Conservation (phyloP, 1,284 basidiomycete genomes). For the Ganoderma lingzhi region DNA sequence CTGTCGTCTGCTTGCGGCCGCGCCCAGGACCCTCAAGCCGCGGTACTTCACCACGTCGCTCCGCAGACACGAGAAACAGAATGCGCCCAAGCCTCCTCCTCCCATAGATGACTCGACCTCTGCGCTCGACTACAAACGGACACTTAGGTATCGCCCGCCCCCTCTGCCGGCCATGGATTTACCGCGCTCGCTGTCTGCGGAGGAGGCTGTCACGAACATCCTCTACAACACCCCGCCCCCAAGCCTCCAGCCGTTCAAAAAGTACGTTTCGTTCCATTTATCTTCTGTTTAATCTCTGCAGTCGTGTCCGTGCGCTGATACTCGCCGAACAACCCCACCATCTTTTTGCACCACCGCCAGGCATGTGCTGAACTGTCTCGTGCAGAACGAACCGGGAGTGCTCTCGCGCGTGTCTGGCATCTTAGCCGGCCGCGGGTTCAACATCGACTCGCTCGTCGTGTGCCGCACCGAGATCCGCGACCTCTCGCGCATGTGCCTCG, state of each 20-base stretch:
- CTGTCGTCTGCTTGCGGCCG: conserved; percentile 18
- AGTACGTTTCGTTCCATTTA: conserved; percentile 55
- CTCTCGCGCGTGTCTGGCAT: conserved; percentile 98
- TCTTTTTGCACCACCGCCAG: conserved; percentile 47
- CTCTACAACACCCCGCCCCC: conserved; percentile 97
- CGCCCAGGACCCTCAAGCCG: conserved; percentile 22
- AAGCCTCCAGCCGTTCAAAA: conserved; percentile 93
- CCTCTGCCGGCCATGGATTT: conserved; percentile 82
- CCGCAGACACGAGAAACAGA: conserved; percentile 41
- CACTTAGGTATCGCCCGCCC: conserved; percentile 75
- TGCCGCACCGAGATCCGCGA: conserved; percentile 98
- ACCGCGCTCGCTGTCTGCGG: conserved; percentile 81
- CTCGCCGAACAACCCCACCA: neutral
- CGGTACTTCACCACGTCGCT: conserved; percentile 47
- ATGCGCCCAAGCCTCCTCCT: conserved; percentile 61
- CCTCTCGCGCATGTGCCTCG: conserved; percentile 98
- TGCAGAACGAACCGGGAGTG: conserved; percentile 99
- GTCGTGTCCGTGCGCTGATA: neutral
- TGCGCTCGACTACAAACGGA: conserved; percentile 92
- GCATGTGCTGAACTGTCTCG: conserved; percentile 97
- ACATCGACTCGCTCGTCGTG: conserved; percentile 99
- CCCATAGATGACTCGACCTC: conserved; percentile 91
- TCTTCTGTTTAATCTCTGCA: neutral
- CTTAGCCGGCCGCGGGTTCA: conserved; percentile 96
- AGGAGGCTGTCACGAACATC: conserved; percentile 96